Evolutionary conservation across 768 basidiomycete genomes (phyloP), one percentile per base, ranked within the genome.

Genomic region (Filobasidium wieringae): DNA sequence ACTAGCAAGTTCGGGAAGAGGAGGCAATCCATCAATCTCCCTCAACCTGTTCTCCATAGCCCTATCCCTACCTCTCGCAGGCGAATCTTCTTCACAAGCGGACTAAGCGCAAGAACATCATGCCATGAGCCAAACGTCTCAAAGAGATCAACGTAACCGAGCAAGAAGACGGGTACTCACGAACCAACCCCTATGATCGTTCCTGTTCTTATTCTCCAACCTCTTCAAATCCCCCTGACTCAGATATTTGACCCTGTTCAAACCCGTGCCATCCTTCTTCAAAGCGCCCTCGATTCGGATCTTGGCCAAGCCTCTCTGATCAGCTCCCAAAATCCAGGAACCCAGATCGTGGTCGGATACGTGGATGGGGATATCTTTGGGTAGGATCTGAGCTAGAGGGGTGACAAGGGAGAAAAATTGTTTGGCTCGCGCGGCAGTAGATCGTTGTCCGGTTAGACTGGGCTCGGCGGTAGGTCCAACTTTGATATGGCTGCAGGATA

Each of bases 261-360:
- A 55, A 33, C 59, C 59, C 1, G 40, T 41, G 4, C 59, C 59
- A 15, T 39, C 45, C 49, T 57, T 57, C 36, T 61, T 56, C 29
- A 52, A 6, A 2, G 55, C 55, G 2, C 51, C n/a, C 29, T 61
- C 45, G 0, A 61, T 49, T 7, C 60, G 26, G 1, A 39, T 41
- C 12, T 61, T 36, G 9, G 67, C 66, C 0, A 65, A 27, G 24
- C 64, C 53, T 22, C 62, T 50, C 51, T 66, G 64, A 29, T 72
- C 68, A 26, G 68, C 65, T 9, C 68, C 71, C 15, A 70, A 57
- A 12, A 70, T 60, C 69, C 66, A 70, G 17, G 61, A 63, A 6
- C 71, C 69, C 17, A 69, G 57, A 60, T 72, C 71, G 55, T 72
- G 71, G 53, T 72, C 71, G 1, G 69, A 69, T 15, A 66, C 55